Percentiles rank a stretch among this genome's conserved stretches.
Conservation (phyloP, 805 yeast species). For the Wickerhamiella slavikovae region DNA sequence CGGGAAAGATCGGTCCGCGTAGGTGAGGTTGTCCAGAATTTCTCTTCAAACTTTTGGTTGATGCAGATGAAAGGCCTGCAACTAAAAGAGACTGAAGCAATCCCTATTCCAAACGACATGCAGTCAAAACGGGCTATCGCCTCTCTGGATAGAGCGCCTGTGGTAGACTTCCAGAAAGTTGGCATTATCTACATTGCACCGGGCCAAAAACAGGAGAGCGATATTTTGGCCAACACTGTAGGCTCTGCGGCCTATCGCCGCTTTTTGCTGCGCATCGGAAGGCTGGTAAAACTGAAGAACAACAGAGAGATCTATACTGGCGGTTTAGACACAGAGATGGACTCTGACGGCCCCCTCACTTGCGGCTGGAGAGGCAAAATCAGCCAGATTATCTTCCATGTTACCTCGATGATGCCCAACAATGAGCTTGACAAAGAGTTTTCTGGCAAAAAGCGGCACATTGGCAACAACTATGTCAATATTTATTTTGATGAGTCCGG, state of each 20-base stretch:
- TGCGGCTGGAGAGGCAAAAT: constrained; percentile 52
- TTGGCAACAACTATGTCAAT: constrained; percentile 70
- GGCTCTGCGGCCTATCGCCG: constrained; percentile 46
- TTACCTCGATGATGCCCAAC: constrained; percentile 63
- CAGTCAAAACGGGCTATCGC: constrained; percentile 31
- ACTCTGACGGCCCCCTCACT: constrained; percentile 58
- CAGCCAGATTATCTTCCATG: constrained; percentile 55
- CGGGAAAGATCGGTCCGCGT: neutral
- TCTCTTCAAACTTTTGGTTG: constrained; percentile 2
- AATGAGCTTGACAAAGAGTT: constrained; percentile 23
- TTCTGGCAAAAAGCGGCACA: constrained; percentile 56
- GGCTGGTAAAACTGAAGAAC: constrained; percentile 33
- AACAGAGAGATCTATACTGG: constrained; percentile 43
- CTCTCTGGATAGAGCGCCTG: constrained; percentile 55
- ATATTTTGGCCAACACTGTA: constrained; percentile 36
- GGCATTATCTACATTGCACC: constrained; percentile 61
- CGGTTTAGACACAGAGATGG: constrained; percentile 53
- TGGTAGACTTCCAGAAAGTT: constrained; percentile 55
- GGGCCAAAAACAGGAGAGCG: constrained; percentile 39
- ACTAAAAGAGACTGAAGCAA: constrained; percentile 1
- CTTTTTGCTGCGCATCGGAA: constrained; percentile 41
- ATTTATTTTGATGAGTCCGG: constrained; percentile 66
- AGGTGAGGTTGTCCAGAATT: neutral
- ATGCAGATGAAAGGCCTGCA: constrained; percentile 3
- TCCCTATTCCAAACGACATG: constrained; percentile 31